Evolutionary conservation across 1,284 basidiomycete species (phyloP), one percentile per base, ranked within the genome.

Genomic region (Takashimella tepidaria): DNA sequence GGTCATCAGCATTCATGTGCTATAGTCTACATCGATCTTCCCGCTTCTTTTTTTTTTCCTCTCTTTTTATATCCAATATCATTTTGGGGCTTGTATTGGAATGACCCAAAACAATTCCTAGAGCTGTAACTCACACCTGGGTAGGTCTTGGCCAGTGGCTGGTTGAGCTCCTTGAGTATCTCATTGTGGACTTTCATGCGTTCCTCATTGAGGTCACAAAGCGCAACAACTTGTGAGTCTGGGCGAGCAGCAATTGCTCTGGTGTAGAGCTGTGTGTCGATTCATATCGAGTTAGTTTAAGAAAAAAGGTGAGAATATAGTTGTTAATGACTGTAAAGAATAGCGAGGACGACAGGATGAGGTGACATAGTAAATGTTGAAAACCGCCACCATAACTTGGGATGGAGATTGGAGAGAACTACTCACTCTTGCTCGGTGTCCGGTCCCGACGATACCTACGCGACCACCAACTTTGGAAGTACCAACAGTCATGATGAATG

Each of bases 151-250:
- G 68, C 67, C 44, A 56, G 55, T 0, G 74, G 67, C 31, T 75
- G 71, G 8, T 78, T 68, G 4, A 79, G 70, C 20, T 75, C 74
- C 13, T 62, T 58, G 24, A 81, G 67, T 16, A 81, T 67, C 12
- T 72, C 64, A 59, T 81, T 80, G 67, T 81, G 80, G 59, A 78
- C 77, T 47, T 71, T 71, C 45, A 80, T 79, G 11, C 81, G 74
- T 27, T 79, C 75, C 4, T 71, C 56, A 61, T 82, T 82, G 45
- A 79, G 76, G 60, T 82, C 80, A 62, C 79, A 81, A 51, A 82
- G 66, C 10, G 79, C 80, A 4, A 82, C 80, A 40, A 82, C 67
- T 37, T 57, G 27, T 22, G 61, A 62, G 41, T 46, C 47, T 8
- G 66, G 63, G 24, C 69, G 59, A 12, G 58, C 59, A 12, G 65